Base-by-base conservation (phyloP, 176 grass and related monocot genomes). In the Aegilops umbellulata region DNA sequence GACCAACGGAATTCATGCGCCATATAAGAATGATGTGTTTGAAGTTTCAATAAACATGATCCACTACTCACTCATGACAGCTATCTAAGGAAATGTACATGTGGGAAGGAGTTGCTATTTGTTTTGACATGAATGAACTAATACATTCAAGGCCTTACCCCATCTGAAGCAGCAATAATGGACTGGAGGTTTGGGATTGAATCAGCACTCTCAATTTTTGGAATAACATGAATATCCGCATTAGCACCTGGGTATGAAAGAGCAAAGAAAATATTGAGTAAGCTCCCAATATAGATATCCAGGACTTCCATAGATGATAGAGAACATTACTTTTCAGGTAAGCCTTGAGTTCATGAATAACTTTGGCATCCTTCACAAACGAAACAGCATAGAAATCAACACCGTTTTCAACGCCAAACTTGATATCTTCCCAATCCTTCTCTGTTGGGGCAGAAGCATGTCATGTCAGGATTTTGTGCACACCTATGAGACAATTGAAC, bases 351-450 rank as follows among this genome's bases (percentile, higher is more conserved):
- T 98, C 93, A 88, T 98, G 92, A 64, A 98, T 87, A 80, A 98
- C 96, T 86, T 89, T 90, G 38, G 93, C 91, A 84, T 95, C 93
- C 81, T 98, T 98, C 68, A 98, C 96, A 82, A 98, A 98, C 53
- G 96, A 98, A 92, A 98, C 93, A 74, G 96, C 96, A 88, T 98
- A 98, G 75, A 94, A 98, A 88, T 98, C 96, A 76, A 98, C 96
- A 85, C 92, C 87, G 0, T 94, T 95, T 61, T 95, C 93, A 77
- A 98, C 90, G 3, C 93, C 93, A 84, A 98, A 98, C 82, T 95
- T 98, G 80, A 98, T 98, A 73, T 98, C 96, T 83, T 95, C 96
- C 96, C 96, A 98, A 86, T 98, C 96, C 80, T 98, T 98, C 44
- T 98, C 96, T 95, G 81, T 89, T 89, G 25, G 46, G 77, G 65